Evolutionary conservation across 1,139 yeast species (phyloP).

Genomic region (Taphrina communis): DNA sequence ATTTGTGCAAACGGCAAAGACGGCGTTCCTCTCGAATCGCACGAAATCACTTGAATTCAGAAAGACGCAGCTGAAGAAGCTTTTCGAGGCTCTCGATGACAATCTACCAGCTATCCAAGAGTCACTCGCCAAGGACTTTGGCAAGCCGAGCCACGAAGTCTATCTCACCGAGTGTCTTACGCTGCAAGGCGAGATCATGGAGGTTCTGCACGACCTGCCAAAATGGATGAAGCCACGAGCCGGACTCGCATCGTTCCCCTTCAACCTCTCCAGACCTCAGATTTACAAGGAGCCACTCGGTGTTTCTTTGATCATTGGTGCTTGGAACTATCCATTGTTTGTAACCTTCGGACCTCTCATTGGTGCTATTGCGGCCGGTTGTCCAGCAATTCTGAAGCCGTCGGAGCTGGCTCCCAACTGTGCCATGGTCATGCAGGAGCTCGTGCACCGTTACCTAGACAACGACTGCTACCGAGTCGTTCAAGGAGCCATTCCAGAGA

Average conservation of each 20-base stretch:
- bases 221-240: conserved; percentile 65
- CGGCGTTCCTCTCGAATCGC: conserved; percentile 58
- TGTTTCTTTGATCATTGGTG: conserved; percentile 39
- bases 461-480: conserved; percentile 40
- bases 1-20: conserved; percentile 13
- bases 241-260: conserved; percentile 41
- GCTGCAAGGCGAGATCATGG: conserved; percentile 62
- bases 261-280: conserved; percentile 21
- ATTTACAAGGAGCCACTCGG: conserved; percentile 37
- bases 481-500: conserved; percentile 40
- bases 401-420: conserved; percentile 75
- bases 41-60: conserved; percentile 65
- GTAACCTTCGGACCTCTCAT: conserved; percentile 70
- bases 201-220: conserved; percentile 65
- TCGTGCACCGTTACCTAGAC: conserved; percentile 25
- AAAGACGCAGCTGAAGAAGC: conserved; percentile 67
- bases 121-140: conserved; percentile 71
- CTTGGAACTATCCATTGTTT: conserved; percentile 84
- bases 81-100: conserved; percentile 70
- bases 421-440: conserved; percentile 57
- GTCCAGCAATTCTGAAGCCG: conserved; percentile 79
- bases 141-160: conserved; percentile 68
- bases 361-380: conserved; percentile 89
- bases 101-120: conserved; percentile 61
- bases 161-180: conserved; percentile 63